Evolutionary conservation across 345 rosid genomes (phyloP), one percentile per base, ranked within the genome.

Genomic region (Eucalyptus regnans): DNA sequence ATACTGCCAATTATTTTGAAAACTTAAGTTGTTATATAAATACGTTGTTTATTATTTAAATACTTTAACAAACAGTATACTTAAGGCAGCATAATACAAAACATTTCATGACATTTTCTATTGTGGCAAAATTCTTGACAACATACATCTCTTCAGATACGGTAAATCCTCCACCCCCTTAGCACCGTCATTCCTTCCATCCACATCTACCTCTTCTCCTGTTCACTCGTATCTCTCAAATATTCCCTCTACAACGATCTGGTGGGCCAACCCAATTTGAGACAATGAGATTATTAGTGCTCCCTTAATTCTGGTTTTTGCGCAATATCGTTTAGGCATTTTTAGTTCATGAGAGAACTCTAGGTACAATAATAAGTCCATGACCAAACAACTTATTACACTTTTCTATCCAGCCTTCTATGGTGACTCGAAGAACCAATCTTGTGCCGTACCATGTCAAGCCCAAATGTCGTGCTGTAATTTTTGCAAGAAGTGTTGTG

Each of bases 1-100:
- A 0, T 50, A 48, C 13, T 4, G 50, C 3, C 20, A 51, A 51
- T 17, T 6, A 0, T 3, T 54, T 0, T 54, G 2, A 54, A 54
- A 20, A 1, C 0, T 54, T 54, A 54, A 54, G 10, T 1, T 20
- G 2, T 54, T 54, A 54, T 3, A 1, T 54, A 1, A 20, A 50
- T 50, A 5, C 1, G 2, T 4, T 2, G 2, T 50, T 50, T 50
- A 50, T 50, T 50, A 2, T 13, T 50, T 50, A 54, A 54, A 54
- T 54, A 20, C 8, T 54, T 3, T 20, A 54, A 20, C 1, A 25
- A 6, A 9, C 4, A 25, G 7, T 25, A 25, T 25, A 25, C 14
- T 60, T 27, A 5, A 5, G n/a, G 12, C n/a, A 25, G 11, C 7
- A 60, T 11, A 27, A 60, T 60, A 10, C 14, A 25, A 10, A 25